phyloP scores from a whole-genome alignment of 1,284 basidiomycete genomes.

The Ganoderma meredithae region DNA sequence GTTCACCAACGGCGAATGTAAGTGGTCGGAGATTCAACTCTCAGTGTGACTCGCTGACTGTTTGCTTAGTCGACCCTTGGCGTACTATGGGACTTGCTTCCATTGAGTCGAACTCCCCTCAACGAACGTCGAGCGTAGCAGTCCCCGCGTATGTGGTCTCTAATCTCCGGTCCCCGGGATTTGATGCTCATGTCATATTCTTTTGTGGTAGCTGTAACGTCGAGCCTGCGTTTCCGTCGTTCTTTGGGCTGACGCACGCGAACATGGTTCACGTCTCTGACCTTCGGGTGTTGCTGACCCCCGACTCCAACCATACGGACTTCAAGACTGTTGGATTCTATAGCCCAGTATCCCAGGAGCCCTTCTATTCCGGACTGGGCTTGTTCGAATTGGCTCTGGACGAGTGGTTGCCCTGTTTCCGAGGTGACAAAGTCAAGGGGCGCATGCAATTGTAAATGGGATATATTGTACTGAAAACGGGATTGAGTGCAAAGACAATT shows the following conservation, averaged over 20 bases:
- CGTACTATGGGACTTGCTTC: slow-evolving; percentile 60
- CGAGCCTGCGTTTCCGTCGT: slow-evolving; percentile 43
- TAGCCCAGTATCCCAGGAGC: slow-evolving; percentile 53
- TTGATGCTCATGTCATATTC: background rate
- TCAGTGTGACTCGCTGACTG: background rate
- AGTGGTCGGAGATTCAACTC: slow-evolving; percentile 22
- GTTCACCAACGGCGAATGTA: slow-evolving; percentile 60
- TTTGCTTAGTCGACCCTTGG: slow-evolving; percentile 55
- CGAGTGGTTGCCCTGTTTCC: slow-evolving; percentile 56
- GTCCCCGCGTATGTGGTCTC: slow-evolving; percentile 47
- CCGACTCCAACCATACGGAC: slow-evolving; percentile 55
- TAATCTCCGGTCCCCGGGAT: background rate
- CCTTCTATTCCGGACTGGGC: slow-evolving; percentile 54
- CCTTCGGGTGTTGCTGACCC: slow-evolving; percentile 53
- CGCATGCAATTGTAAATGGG: no score
- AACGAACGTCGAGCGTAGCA: slow-evolving; percentile 46
- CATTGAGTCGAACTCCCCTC: slow-evolving; percentile 54
- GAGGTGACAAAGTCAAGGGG: no score
- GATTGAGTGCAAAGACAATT: no score
- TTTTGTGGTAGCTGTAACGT: slow-evolving; percentile 47
- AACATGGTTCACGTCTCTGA: slow-evolving; percentile 59
- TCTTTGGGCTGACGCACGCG: slow-evolving; percentile 55
- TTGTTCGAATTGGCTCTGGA: slow-evolving; percentile 56
- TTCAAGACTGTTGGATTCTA: slow-evolving; percentile 60
- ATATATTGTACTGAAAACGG: no score